These are phyloP conservation scores for Leccinum variicolor DNA, from an alignment of 768 basidiomycete species.

Conservation along the genomic window DNA sequence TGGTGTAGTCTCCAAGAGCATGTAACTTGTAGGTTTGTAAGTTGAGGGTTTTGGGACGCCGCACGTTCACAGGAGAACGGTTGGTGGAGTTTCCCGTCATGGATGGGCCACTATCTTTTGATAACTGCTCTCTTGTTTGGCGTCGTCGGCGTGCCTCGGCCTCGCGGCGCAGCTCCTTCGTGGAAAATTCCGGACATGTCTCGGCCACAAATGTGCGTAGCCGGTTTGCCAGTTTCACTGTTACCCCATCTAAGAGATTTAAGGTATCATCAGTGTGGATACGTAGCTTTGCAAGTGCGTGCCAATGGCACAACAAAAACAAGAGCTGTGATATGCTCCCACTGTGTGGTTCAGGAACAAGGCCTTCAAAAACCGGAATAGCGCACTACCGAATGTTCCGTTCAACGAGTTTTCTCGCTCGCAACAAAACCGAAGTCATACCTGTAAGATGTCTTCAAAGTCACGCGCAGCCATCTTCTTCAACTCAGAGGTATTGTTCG, in stretches of 20 bases:
- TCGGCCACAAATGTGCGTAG: no score
- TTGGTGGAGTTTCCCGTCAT: neutral
- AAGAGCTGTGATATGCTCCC: neutral
- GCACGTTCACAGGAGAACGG: neutral
- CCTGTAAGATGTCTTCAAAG: neutral
- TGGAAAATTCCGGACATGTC: no score
- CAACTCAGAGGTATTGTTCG: neutral
- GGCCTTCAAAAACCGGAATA: neutral
- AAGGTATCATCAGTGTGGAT: no score
- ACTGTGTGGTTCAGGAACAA: neutral
- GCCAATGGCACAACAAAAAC: neutral
- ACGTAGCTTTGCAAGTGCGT: neutral
- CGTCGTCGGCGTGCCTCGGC: no score
- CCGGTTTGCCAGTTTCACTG: no score
- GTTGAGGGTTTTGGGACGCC: neutral
- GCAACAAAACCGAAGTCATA: neutral
- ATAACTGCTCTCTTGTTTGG: no score
- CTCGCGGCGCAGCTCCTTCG: no score
- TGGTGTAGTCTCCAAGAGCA: neutral
- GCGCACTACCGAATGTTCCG: neutral
- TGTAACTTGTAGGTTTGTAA: neutral
- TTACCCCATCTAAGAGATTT: no score
- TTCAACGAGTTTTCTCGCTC: neutral
- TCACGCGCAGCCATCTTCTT: neutral
- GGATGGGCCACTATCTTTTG: no score